A percentile compares a stretch with the other conserved stretches of the same genome.
Evolutionary conservation across 345 rosid genomes (phyloP).

Genomic region (Hibiscus tridactylites): DNA sequence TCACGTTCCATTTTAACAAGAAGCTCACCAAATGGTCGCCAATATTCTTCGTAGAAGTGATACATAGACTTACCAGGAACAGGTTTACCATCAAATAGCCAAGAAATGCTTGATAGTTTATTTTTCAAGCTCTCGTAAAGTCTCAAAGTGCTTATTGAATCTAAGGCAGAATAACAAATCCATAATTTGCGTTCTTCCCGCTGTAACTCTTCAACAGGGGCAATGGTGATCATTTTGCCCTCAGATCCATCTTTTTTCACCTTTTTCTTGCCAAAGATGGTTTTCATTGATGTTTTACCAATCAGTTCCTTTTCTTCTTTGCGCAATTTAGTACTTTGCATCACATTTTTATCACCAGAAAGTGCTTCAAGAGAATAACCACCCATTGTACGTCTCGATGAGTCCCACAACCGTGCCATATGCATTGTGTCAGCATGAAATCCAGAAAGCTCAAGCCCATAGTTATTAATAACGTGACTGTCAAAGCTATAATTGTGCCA

Average conservation of each 20-base stretch:
- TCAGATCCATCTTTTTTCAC: conserved; percentile 85
- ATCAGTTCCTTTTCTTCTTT: conserved; percentile 43
- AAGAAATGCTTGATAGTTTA: conserved; percentile 38
- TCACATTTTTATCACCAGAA: conserved; percentile 56
- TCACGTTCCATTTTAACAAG: conserved; percentile 84
- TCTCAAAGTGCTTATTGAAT: conserved; percentile 81
- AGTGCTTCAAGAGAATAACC: conserved; percentile 98
- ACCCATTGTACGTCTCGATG: conserved; percentile 68
- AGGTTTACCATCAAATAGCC: conserved; percentile 53
- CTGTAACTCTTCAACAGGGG: conserved; percentile 86
- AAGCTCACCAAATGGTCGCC: conserved; percentile 85
- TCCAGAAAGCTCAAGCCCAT: conserved; percentile 68
- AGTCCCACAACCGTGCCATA: conserved; percentile 96
- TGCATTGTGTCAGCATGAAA: conserved; percentile 98
- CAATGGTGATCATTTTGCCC: conserved; percentile 56
- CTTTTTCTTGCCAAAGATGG: conserved; percentile 71
- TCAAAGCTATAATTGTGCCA: conserved; percentile 99
- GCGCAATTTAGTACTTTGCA: conserved; percentile 29
- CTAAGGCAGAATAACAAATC: conserved; percentile 90
- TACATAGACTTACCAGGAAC: conserved; percentile 45
- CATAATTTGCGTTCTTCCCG: conserved; percentile 62
- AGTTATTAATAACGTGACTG: conserved; percentile 71
- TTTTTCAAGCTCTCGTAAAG: conserved; percentile 67
- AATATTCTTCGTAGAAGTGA: conserved; percentile 65
- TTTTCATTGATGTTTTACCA: conserved; percentile 88